Evolutionary conservation across 192 early-diverging fungal species (phyloP).

Genomic region (Coemansia sp.): DNA sequence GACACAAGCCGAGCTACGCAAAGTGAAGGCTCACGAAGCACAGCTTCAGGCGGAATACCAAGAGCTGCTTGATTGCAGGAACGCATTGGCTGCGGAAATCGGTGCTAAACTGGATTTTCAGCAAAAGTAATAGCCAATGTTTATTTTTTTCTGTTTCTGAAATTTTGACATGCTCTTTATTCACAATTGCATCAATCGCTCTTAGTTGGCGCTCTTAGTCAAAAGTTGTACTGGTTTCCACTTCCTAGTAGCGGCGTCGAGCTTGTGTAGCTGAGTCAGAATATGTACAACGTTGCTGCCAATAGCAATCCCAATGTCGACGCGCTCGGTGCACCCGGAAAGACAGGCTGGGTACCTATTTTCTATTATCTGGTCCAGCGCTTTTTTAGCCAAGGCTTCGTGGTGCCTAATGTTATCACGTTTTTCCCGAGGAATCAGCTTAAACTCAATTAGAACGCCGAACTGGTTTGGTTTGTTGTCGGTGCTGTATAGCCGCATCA

Average conservation of each 20-base stretch:
- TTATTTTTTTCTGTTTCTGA: no score
- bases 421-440: conserved; percentile 12
- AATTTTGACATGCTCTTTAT: no score
- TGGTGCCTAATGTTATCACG: conserved; percentile 8
- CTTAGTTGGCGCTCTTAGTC: no score
- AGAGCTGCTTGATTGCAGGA: no score
- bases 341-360: conserved; percentile 27
- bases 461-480: conserved; percentile 25
- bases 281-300: conserved; percentile 28
- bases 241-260: background rate
- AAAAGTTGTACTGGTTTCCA: no score
- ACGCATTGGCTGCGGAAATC: no score
- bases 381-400: conserved; percentile 6
- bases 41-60: no score
- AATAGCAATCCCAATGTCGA: conserved; percentile 43
- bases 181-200: no score
- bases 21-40: no score
- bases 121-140: no score
- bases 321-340: conserved; percentile 29
- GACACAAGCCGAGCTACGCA: no score
- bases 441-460: conserved; percentile 38
- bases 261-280: conserved; percentile 7
- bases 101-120: no score
- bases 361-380: conserved; percentile 12
- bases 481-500: conserved; percentile 16